Conservation (phyloP, 129 eudicot species). For the sunflower (Helianthus annuus) region DNA sequence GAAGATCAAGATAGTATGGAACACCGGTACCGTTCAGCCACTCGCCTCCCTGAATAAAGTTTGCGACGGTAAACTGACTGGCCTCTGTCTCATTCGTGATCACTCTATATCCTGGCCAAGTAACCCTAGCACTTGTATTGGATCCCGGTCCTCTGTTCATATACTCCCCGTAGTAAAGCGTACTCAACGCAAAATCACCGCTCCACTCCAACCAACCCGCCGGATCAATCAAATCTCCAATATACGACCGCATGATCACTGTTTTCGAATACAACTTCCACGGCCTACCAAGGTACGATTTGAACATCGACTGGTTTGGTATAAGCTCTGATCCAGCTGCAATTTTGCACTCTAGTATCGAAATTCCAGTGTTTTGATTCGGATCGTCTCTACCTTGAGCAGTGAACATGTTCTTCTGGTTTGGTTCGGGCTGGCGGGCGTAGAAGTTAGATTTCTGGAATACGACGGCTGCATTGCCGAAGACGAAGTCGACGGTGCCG, state of each 20-base stretch:
- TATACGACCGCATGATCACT: conserved; percentile 40
- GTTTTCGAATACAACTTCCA: conserved; percentile 73
- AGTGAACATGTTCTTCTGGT: conserved; percentile 73
- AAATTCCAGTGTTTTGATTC: conserved; percentile 76
- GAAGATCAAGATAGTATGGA: conserved; percentile 44
- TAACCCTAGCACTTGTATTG: conserved; percentile 62
- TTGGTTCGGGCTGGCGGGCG: conserved; percentile 56
- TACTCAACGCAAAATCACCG: conserved; percentile 52
- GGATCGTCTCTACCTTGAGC: conserved; percentile 91
- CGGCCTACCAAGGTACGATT: conserved; percentile 72
- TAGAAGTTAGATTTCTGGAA: conserved; percentile 71
- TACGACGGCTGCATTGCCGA: conserved; percentile 81
- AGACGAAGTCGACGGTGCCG: conserved; percentile 77
- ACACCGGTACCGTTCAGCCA: conserved; percentile 51
- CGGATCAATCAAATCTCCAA: conserved; percentile 52
- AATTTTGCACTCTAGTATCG: conserved; percentile 63
- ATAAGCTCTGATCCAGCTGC: conserved; percentile 72
- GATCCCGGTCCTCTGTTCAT: conserved; percentile 72
- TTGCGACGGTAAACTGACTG: conserved; percentile 58
- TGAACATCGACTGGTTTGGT: conserved; percentile 47
- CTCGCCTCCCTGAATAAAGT: conserved; percentile 61
- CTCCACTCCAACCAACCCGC: conserved; percentile 73
- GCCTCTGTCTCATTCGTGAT: conserved; percentile 47
- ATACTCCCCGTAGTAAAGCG: conserved; percentile 74
- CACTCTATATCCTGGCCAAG: conserved; percentile 72